Evolutionary conservation across 257 asterid genomes (phyloP), one percentile per base, ranked within the genome.

Genomic region (Hygrophila difformis): DNA sequence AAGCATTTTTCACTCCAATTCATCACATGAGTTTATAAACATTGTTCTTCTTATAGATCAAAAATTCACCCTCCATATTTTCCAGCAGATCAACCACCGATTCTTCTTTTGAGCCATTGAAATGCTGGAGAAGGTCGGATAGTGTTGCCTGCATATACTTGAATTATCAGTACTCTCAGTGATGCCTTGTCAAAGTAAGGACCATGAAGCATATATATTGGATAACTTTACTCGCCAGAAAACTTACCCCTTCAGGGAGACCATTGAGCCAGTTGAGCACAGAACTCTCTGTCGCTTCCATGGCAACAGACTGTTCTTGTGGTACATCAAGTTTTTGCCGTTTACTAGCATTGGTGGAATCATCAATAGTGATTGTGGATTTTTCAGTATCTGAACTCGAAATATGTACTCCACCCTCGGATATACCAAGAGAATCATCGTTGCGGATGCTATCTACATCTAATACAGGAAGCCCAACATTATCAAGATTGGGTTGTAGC

Each of bases 231-330:
- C 35, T 41, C 36, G 37, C 23, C 14, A 11, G 18, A 68, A 13
- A 38, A 69, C 85, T 53, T 49, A 88, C 97, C 75, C 95, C 97
- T 29, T 71, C 68, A 34, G 70, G 59, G 47, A 70, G 81, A 61
- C 66, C 71, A 64, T 70, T 64, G 45, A 88, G 69, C 79, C 71
- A 67, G 67, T 55, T 36, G 43, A 88, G 43, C 26, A 84, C 49
- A 49, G 89, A 73, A 64, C 53, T 62, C 55, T 66, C 78, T 14
- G 87, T 77, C 39, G 81, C 86, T 65, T 64, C 73, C 39, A 37
- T 13, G 20, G 47, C 47, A 59, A 43, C 52, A 45, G 56, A 18
- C 44, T 43, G 63, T 52, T 60, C 59, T 18, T 49, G 65, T 22
- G 65, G 60, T 28, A 53, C 72, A 18, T 74, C 60, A 20, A 70